A percentile compares a stretch with the other conserved stretches of the same genome.
Evolutionary conservation across 73 alveolate species (phyloP).

Genomic region (Symbiodinium pilosum): DNA sequence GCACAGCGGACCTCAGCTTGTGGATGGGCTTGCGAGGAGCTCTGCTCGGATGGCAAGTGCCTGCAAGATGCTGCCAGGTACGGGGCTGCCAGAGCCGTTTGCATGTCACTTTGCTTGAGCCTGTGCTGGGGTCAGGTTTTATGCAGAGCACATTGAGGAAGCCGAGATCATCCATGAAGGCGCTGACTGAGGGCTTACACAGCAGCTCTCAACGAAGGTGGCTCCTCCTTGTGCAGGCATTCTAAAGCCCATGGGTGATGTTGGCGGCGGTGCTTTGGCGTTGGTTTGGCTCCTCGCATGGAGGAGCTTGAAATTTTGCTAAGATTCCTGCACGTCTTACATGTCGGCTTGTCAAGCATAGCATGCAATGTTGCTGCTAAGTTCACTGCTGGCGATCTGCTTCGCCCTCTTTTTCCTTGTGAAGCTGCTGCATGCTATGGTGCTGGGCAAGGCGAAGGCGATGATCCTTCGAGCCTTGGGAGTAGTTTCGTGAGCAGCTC

Average conservation of each 20-base stretch:
- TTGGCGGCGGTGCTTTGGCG: constrained; percentile 47
- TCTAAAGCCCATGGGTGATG: constrained; percentile 25
- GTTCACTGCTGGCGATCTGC: constrained; percentile 80
- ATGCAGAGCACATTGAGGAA: constrained; percentile 13
- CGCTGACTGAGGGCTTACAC: too few species aligned
- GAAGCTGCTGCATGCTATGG: constrained; percentile 70
- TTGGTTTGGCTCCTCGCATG: neutral
- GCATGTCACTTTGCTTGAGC: neutral
- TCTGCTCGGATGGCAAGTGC: neutral
- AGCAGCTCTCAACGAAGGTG: too few species aligned
- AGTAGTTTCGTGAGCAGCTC: neutral
- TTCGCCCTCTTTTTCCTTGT: constrained; percentile 56
- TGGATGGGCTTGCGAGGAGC: neutral
- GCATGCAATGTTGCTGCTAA: neutral
- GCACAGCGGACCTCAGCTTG: neutral
- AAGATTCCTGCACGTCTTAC: too few species aligned
- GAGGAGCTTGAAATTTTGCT: neutral
- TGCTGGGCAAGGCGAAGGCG: constrained; percentile 57
- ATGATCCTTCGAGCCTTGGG: constrained; percentile 44
- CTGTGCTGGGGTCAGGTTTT: neutral
- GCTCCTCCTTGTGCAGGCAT: neutral
- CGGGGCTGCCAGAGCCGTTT: neutral
- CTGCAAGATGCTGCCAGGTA: neutral
- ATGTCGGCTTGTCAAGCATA: too few species aligned
- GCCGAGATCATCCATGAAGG: constrained; percentile 59